Conservation (phyloP, 129 eudicot species). For the Rutidosis leptorrhynchoides region DNA sequence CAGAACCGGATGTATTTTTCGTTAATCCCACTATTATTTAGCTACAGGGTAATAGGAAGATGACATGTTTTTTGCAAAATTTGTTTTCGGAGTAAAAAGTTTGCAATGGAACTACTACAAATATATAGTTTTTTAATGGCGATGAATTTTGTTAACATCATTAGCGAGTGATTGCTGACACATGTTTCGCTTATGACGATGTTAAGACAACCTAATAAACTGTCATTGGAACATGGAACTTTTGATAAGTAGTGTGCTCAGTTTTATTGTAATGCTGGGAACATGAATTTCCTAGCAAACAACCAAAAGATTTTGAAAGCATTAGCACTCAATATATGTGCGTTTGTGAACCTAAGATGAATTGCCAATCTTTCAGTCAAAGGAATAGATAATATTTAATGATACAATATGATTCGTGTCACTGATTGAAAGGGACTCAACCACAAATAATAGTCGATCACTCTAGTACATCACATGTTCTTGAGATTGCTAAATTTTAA, state of each 20-base stretch:
- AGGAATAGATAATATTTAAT: neutral
- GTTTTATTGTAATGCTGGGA: neutral
- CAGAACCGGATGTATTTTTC: too few relatives aligned
- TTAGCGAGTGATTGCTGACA: too few relatives aligned
- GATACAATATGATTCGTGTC: neutral
- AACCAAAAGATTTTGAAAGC: neutral
- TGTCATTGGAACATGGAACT: neutral
- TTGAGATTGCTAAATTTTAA: too few relatives aligned
- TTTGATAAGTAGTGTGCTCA: neutral
- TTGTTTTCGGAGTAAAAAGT: too few relatives aligned
- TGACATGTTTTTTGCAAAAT: too few relatives aligned
- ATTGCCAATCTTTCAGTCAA: neutral
- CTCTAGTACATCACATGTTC: too few relatives aligned
- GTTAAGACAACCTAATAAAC: neutral
- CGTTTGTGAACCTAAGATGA: neutral
- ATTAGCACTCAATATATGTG: neutral
- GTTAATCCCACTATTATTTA: too few relatives aligned
- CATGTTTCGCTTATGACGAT: too few relatives aligned
- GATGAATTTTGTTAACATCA: too few relatives aligned
- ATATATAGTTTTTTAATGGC: too few relatives aligned
- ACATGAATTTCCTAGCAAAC: neutral
- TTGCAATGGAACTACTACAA: too few relatives aligned
- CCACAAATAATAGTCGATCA: neutral
- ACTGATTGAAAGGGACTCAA: conserved; percentile 1
- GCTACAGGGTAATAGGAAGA: too few relatives aligned